Evolutionary conservation across 2,329 filamentous ascomycete genomes (phyloP), one percentile per base, ranked within the genome.

Genomic region (Fusarium napiforme): DNA sequence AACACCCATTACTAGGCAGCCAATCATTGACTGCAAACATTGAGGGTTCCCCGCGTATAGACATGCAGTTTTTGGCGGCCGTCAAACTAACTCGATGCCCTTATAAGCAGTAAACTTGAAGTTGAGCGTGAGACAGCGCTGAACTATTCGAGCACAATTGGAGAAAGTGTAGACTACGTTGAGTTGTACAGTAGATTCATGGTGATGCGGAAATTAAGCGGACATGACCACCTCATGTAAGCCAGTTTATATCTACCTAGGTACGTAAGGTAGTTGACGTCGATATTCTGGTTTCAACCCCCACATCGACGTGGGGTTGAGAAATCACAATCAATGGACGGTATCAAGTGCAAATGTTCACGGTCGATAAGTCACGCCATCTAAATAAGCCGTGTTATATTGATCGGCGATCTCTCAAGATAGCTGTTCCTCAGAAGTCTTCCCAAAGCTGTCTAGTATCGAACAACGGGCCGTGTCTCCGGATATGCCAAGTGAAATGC

Each of bases 401-500:
- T 52, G 18, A 46, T 28, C 39, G 16, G 12, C n/a, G n/a, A 39
- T 36, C 47, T 21, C 34, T 19, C 11, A 12, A 52, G n/a, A 40
- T 34, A 45, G 4, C 19, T 28, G 30, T 34, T 60, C 37, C 23
- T 60, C 10, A 23, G 57, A n/a, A 8, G 10, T 32, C 9, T 18
- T 40, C 21, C 30, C 39, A 39, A 23, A 52, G 10, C 21, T 67
- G 32, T 46, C 56, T 57, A 69, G 67, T 37, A 37, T 46, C 32
- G 40, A n/a, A 23, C n/a, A 53, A 42, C 60, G 60, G 60, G 40
- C 40, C 40, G 37, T 63, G 10, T 34, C 37, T 42, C 62, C 63
- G 67, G 39, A 64, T 42, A 46, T 72, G 39, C 63, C 53, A 59
- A 65, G 60, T 68, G 52, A 74, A 74, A 72, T 53, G 45, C 36